Evolutionary conservation across 306 rosid species (phyloP).

Genomic region (Ormosia emarginata): DNA sequence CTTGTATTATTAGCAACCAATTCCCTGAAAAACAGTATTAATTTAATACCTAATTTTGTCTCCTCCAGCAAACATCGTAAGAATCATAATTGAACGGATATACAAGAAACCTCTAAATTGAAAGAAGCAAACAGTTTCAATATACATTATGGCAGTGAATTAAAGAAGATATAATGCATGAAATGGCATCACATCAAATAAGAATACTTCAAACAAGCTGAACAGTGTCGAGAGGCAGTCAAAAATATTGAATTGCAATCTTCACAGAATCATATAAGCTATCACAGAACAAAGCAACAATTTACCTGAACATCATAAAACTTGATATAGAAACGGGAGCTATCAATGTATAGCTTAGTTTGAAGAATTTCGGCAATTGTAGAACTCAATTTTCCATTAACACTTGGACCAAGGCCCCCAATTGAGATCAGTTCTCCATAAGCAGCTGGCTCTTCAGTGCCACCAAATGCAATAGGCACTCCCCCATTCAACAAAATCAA

Average conservation of each 20-base stretch:
- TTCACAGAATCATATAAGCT: neutral
- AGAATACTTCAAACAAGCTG: neutral
- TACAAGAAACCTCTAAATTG: neutral
- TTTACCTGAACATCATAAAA: slow-evolving; percentile 77
- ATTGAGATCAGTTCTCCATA: slow-evolving; percentile 87
- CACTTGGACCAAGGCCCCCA: slow-evolving; percentile 82
- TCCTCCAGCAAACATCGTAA: neutral
- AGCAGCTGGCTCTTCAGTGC: slow-evolving; percentile 93
- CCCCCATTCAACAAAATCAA: slow-evolving; percentile 87
- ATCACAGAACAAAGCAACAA: neutral
- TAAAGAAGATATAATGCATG: neutral
- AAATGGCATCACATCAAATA: neutral
- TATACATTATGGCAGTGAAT: neutral
- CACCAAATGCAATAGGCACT: slow-evolving; percentile 80
- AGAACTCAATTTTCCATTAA: slow-evolving; percentile 82
- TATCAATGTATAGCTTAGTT: slow-evolving; percentile 72
- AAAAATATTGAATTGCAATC: neutral
- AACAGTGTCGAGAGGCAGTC: neutral
- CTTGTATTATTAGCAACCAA: neutral
- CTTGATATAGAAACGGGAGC: slow-evolving; percentile 87
- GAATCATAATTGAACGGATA: neutral
- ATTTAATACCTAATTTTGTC: neutral
- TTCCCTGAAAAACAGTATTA: neutral
- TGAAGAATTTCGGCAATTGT: slow-evolving; percentile 89
- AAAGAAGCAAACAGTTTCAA: neutral